phyloP scores from a whole-genome alignment of 2,329 filamentous ascomycete species.

The Camptophora hylomeconis region DNA sequence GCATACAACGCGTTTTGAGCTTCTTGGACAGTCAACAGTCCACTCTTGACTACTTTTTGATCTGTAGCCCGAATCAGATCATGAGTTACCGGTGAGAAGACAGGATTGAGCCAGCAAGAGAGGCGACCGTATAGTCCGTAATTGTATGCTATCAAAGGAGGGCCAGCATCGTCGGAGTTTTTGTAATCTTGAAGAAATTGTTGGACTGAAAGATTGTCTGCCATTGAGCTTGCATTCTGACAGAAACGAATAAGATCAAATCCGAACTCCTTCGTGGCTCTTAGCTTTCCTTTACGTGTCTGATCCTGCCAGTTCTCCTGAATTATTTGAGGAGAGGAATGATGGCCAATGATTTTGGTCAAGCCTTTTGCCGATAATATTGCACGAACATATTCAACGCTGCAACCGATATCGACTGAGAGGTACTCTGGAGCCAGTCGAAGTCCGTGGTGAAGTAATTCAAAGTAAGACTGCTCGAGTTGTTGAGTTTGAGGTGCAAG shows the following conservation, averaged over 20 bases:
- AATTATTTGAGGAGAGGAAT: constrained; percentile 20
- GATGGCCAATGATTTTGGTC: constrained; percentile 27
- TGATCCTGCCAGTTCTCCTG: constrained; percentile 5
- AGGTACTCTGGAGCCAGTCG: constrained; percentile 26
- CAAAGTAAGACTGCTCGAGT: constrained; percentile 19
- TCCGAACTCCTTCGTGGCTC: not conserved
- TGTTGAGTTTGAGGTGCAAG: constrained; percentile 6
- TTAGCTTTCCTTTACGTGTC: constrained; percentile 1
- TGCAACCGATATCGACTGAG: constrained; percentile 21
- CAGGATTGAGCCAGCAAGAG: constrained; percentile 17
- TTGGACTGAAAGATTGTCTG: not conserved
- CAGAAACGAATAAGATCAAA: constrained; percentile 1
- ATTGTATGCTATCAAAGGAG: constrained; percentile 17
- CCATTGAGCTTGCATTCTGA: not conserved
- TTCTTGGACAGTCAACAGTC: constrained; percentile 5
- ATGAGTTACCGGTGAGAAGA: constrained; percentile 15
- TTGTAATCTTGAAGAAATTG: not conserved
- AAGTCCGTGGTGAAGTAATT: constrained; percentile 25
- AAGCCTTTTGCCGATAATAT: constrained; percentile 21
- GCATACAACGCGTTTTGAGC: constrained; percentile 4
- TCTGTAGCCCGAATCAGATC: not conserved
- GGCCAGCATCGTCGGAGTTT: too few relatives aligned
- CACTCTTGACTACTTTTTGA: too few relatives aligned
- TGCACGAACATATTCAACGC: constrained; percentile 10
- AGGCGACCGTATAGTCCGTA: constrained; percentile 9